Conservation (phyloP, 2,329 filamentous ascomycete genomes). For the Fusarium chaquense region DNA sequence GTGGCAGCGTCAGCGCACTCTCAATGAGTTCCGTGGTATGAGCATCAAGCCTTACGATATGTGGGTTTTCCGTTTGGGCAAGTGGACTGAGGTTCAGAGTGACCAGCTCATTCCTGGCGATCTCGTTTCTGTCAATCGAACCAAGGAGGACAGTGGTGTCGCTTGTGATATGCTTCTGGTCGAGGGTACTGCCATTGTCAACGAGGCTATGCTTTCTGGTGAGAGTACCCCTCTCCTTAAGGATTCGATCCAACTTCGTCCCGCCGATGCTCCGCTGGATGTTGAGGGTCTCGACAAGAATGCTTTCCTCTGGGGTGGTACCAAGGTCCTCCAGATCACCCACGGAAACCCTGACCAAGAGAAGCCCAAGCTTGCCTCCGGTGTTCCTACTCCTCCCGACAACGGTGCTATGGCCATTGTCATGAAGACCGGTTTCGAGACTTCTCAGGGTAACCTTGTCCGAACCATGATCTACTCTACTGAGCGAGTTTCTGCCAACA, state of each 20-base stretch:
- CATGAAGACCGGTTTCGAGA: conserved; percentile 98
- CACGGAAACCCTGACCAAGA: conserved; percentile 85
- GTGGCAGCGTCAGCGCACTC: conserved; percentile 96
- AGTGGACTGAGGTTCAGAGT: conserved; percentile 89
- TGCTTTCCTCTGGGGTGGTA: conserved; percentile 94
- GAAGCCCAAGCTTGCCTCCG: conserved; percentile 76
- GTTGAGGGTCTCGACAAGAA: conserved; percentile 96
- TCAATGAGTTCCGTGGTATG: conserved; percentile 98
- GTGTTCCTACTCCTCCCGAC: conserved; percentile 87
- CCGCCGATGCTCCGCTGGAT: conserved; percentile 82
- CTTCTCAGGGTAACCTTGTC: conserved; percentile 95
- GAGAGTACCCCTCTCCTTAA: conserved; percentile 98
- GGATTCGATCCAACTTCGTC: conserved; percentile 92
- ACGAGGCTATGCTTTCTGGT: conserved; percentile 98
- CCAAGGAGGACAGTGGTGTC: conserved; percentile 96
- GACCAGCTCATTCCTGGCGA: conserved; percentile 95
- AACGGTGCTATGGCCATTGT: conserved; percentile 94
- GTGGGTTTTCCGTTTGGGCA: conserved; percentile 87
- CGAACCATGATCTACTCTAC: conserved; percentile 99
- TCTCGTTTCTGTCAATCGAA: conserved; percentile 89
- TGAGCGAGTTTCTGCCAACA: conserved; percentile 98
- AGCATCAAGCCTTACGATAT: conserved; percentile 98
- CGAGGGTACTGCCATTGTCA: conserved; percentile 96
- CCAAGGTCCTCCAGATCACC: conserved; percentile 95
- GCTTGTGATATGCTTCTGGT: conserved; percentile 97